phyloP scores from a whole-genome alignment of 78 protist species.

The Polysphondylium violaceum region DNA sequence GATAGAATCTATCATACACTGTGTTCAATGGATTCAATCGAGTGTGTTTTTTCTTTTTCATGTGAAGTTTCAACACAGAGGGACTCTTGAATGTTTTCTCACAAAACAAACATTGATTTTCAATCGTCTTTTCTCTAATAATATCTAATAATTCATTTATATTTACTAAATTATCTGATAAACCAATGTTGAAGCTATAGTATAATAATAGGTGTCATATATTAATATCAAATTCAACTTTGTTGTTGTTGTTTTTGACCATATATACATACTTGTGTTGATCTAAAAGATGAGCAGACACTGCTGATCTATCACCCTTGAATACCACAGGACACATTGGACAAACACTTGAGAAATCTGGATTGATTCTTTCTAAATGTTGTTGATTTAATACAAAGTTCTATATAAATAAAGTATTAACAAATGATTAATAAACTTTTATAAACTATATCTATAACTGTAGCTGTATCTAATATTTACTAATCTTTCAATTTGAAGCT shows the following conservation, averaged over 20 bases:
- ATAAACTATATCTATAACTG: neutral
- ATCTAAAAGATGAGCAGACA: constrained; percentile 37
- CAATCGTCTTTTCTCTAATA: constrained; percentile 14
- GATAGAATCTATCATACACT: constrained; percentile 76
- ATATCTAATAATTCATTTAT: constrained; percentile 59
- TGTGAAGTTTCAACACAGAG: constrained; percentile 61
- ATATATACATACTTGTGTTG: constrained; percentile 36
- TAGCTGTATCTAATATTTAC: neutral
- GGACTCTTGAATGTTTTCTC: constrained; percentile 67
- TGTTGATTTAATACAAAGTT: constrained; percentile 44
- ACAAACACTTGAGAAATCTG: constrained; percentile 25
- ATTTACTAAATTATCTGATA: constrained; percentile 77
- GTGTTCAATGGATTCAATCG: constrained; percentile 74
- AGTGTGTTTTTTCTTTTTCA: constrained; percentile 82
- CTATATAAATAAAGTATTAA: neutral
- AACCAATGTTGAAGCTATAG: constrained; percentile 62
- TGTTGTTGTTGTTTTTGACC: neutral
- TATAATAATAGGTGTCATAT: neutral
- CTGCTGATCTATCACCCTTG: constrained; percentile 57
- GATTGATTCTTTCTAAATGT: constrained; percentile 59
- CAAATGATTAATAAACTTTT: neutral
- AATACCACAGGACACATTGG: constrained; percentile 63
- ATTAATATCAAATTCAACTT: neutral
- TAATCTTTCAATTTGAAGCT: constrained; percentile 55
- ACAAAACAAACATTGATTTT: constrained; percentile 72